Evolutionary conservation across 495 filamentous ascomycete genomes (phyloP), one percentile per base, ranked within the genome.

Genomic region (Melanomma pulvis-pyrius): DNA sequence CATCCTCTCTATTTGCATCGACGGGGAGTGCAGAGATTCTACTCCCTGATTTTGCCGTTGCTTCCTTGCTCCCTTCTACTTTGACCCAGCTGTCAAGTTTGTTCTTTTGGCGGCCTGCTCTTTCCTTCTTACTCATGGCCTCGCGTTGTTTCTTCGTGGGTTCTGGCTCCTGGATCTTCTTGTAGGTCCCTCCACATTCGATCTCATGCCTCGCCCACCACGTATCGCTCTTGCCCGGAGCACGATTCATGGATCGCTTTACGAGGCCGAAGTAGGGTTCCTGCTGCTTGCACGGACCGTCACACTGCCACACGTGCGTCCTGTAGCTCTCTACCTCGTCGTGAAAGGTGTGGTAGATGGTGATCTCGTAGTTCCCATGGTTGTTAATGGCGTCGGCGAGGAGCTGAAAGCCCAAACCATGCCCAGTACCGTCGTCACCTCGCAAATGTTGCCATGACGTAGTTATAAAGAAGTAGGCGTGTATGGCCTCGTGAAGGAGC

Each of bases 391-490:
- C 63, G 39, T 73, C 63, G 8, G 75, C 73, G 12, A 77, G 65
- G 0, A 77, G 56, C 34, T 76, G 71, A 39, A 77, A 76, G 1
- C 75, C 75, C 13, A 58, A 39, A 26, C 75, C 75, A 47, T 77
- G 75, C 6, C 74, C 74, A 32, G 73, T 75, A 13, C 74, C 75
- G 61, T 76, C 75, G 47, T 77, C 75, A 21, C 69, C 73, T 13
- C 75, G 71, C 9, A 67, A 71, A 46, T 77, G 75, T 17, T 51
- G 56, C 69, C 67, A 76, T 1, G 75, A 76, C 1, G 75, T 75
- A 17, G 73, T 76, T 50, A 77, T 57, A 65, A 77, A 77, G 63
- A 77, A 75, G 63, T 77, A 77, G 8, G 75, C 75, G 47, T 77
- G 75, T 24, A 76, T 77, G 19, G 68, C 68, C 47, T 77, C 75